Evolutionary conservation across 2,329 filamentous ascomycete genomes (phyloP).

Genomic region (Aspergillus sp.): DNA sequence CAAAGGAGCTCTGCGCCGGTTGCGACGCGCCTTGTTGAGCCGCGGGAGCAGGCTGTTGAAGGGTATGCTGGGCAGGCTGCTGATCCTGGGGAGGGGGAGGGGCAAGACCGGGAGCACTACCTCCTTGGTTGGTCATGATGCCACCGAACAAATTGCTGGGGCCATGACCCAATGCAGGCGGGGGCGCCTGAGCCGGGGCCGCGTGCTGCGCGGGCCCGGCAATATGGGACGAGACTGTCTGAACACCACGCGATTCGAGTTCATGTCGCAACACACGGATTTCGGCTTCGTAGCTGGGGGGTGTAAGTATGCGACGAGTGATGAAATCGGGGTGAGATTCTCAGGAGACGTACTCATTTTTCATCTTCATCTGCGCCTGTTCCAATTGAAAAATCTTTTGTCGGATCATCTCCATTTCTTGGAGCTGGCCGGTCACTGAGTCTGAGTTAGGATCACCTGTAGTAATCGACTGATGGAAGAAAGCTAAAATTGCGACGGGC

Average conservation of each 20-base stretch:
- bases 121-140: conserved; percentile 89
- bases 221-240: conserved; percentile 66
- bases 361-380: conserved; percentile 81
- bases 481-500: not conserved
- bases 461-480: not conserved
- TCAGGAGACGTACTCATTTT: conserved; percentile 73
- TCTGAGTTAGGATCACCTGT: conserved; percentile 7
- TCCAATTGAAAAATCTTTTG: conserved; percentile 93
- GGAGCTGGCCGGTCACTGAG: conserved; percentile 81
- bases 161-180: conserved; percentile 81
- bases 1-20: conserved; percentile 68
- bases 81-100: conserved; percentile 69
- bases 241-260: conserved; percentile 70
- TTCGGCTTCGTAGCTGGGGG: conserved; percentile 84
- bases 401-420: conserved; percentile 91
- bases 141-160: conserved; percentile 88
- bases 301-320: conserved; percentile 16
- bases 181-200: conserved; percentile 78
- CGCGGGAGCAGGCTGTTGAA: conserved; percentile 58
- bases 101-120: conserved; percentile 80
- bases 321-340: not conserved
- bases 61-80: conserved; percentile 57
- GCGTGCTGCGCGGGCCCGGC: conserved; percentile 72
- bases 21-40: conserved; percentile 64
- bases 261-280: conserved; percentile 82